Conservation (phyloP, 768 basidiomycete species). For the Lactarius sanguifluus region DNA sequence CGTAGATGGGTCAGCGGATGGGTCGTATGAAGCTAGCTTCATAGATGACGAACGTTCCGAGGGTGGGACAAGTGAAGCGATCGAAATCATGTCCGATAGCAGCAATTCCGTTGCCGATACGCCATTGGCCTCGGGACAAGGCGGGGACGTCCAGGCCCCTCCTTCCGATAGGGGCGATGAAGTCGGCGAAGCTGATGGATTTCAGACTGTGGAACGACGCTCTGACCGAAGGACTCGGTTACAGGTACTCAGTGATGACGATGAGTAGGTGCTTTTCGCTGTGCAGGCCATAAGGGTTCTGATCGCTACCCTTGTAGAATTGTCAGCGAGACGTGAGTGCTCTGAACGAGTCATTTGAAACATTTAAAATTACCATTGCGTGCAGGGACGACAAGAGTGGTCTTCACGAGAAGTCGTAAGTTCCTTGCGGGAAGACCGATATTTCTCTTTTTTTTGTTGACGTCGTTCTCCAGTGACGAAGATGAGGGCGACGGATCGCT, state of each 20-base stretch:
- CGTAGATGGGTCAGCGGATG: constrained; percentile 22
- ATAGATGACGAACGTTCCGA: constrained; percentile 48
- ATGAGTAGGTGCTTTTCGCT: constrained; percentile 3
- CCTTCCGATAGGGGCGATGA: background rate
- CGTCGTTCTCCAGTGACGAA: background rate
- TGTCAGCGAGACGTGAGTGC: constrained; percentile 12
- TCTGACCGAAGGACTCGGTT: constrained; percentile 4
- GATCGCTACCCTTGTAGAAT: background rate
- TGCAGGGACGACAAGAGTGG: constrained; percentile 3
- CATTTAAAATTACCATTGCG: background rate
- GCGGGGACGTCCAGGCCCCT: background rate
- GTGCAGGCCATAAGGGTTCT: background rate
- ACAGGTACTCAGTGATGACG: constrained; percentile 17
- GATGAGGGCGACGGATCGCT: constrained; percentile 9
- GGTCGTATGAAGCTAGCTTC: constrained; percentile 51
- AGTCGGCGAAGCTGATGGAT: background rate
- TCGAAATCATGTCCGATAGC: constrained; percentile 21
- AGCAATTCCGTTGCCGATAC: constrained; percentile 5
- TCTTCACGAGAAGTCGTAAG: constrained; percentile 17
- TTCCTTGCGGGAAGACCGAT: background rate
- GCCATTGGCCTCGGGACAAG: background rate
- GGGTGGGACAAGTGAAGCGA: constrained; percentile 1
- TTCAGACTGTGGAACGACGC: background rate
- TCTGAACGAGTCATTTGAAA: background rate
- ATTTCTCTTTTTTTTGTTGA: background rate